Base-by-base conservation (phyloP, 164 flowering plant genomes). In the Amborella trichopoda region DNA sequence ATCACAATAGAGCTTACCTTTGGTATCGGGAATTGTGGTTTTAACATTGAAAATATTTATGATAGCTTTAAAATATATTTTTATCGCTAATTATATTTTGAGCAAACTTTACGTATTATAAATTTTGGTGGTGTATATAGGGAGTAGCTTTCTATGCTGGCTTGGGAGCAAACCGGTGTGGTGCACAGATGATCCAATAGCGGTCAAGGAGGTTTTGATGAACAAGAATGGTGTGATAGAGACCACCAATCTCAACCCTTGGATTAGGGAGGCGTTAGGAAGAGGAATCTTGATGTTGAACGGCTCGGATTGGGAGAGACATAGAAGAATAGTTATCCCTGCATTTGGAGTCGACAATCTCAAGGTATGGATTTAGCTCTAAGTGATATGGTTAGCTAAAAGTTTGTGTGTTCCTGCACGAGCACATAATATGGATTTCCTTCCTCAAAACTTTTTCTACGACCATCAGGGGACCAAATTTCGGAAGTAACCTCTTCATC, bases 61-160 rank as follows among this genome's bases (percentile, higher is more conserved):
- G n/a, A n/a, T n/a, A n/a, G n/a, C n/a, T n/a, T n/a, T n/a, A n/a
- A n/a, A n/a, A n/a, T n/a, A n/a, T n/a, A n/a, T n/a, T n/a, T n/a
- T n/a, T n/a, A n/a, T n/a, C n/a, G n/a, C n/a, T n/a, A n/a, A n/a
- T n/a, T n/a, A n/a, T n/a, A n/a, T n/a, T n/a, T n/a, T n/a, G n/a
- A n/a, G n/a, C n/a, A n/a, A n/a, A n/a, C n/a, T n/a, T n/a, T n/a
- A n/a, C n/a, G n/a, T n/a, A n/a, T n/a, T n/a, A n/a, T n/a, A n/a
- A n/a, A n/a, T 0, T 18, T 18, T 3, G 3, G 20, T 41, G 22
- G 9, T 20, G 20, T 3, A 1, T 6, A 20, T 23, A 23, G 28
- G 47, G n/a, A 14, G 47, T 21, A 44, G 26, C 17, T 30, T 44
- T 24, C 11, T 44, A 30, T 44, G 24, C 47, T 44, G 47, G 47